Evolutionary conservation across 148 eudicot genomes (phyloP), one percentile per base, ranked within the genome.

Genomic region (Nepenthes gracilis): DNA sequence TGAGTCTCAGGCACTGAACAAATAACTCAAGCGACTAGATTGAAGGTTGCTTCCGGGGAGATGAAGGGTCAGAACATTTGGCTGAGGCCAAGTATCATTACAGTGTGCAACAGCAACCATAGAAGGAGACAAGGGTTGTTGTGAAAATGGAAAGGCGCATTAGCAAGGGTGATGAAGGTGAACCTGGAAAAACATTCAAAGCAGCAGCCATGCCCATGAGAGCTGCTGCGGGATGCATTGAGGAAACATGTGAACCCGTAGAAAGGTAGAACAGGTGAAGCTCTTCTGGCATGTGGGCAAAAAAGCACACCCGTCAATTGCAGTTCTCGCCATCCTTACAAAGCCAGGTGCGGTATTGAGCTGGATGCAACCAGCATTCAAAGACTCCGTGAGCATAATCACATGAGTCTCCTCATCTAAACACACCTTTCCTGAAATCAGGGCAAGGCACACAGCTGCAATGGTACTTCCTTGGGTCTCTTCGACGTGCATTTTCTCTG

Each of bases 391-490:
- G 89, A 35, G 89, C 95, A 60, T 84, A 84, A 57, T 82, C 90
- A 60, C 90, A 87, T 85, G 82, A 77, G 62, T 87, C 87, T 7
- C 85, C 90, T 35, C 85, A 67, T 68, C 87, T 77, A 54, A 90
- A 87, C 4, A 88, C 67, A 6, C 88, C 86, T 74, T 88, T 85
- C 5, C 88, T 67, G 62, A 88, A 88, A 48, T 88, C 96, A 45
- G 91, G 88, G 54, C 96, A 88, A 2, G 91, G 91, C 34, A 88
- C 96, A 70, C 96, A 85, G 57, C 91, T 85, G 72, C 85, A 88
- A 53, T 88, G 91, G 63, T 72, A 88, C 69, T 85, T 85, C 63
- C 96, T 63, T 4, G 96, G 96, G 62, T 88, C 96, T 35, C 96
- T 63, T 57, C 91, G 72, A 6, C 96, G 77, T n/a, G 96, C 91